A percentile compares a stretch with the other conserved stretches of the same genome.
Evolutionary conservation across 2,329 filamentous ascomycete genomes (phyloP).

Genomic region (Elsinoe fawcettii): DNA sequence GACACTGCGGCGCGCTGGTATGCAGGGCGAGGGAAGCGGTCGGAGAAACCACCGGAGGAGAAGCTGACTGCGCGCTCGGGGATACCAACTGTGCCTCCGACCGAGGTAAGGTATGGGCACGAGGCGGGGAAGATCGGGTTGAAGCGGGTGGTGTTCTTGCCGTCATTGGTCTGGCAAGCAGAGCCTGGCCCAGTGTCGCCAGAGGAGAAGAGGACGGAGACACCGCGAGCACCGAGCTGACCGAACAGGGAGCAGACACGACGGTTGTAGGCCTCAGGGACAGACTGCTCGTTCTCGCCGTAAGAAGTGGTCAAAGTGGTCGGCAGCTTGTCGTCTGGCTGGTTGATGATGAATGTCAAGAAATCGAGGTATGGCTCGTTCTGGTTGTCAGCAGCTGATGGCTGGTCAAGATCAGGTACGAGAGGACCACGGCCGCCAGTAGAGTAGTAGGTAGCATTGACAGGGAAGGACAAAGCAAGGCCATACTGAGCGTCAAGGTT

Average conservation of each 20-base stretch:
- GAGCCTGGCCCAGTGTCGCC: slow-evolving; percentile 53
- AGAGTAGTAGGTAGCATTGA: slow-evolving; percentile 49
- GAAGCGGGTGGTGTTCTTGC: slow-evolving; percentile 39
- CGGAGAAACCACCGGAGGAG: slow-evolving; percentile 38
- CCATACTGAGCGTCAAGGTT: slow-evolving; percentile 57
- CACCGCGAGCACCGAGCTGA: slow-evolving; percentile 56
- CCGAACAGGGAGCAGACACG: slow-evolving; percentile 57
- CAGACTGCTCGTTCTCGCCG: slow-evolving; percentile 55
- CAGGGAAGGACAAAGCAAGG: slow-evolving; percentile 44
- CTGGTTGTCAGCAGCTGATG: slow-evolving; percentile 43
- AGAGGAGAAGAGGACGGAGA: slow-evolving; percentile 53
- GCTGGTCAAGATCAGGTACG: slow-evolving; percentile 38
- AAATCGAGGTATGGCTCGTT: slow-evolving; percentile 63
- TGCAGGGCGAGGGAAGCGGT: slow-evolving; percentile 35
- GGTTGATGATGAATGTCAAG: slow-evolving; percentile 49
- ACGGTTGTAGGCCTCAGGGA: slow-evolving; percentile 51
- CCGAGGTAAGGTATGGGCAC: slow-evolving; percentile 41
- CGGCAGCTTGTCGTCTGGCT: slow-evolving; percentile 48
- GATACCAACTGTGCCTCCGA: slow-evolving; percentile 38
- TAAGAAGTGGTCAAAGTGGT: slow-evolving; percentile 57
- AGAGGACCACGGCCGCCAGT: slow-evolving; percentile 49
- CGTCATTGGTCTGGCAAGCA: slow-evolving; percentile 39
- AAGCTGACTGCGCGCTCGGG: slow-evolving; percentile 40
- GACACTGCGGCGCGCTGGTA: slow-evolving; percentile 37
- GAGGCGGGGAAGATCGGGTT: slow-evolving; percentile 40